Conservation (phyloP, 1,139 yeast species). For the Saccharomyces hybrid region DNA sequence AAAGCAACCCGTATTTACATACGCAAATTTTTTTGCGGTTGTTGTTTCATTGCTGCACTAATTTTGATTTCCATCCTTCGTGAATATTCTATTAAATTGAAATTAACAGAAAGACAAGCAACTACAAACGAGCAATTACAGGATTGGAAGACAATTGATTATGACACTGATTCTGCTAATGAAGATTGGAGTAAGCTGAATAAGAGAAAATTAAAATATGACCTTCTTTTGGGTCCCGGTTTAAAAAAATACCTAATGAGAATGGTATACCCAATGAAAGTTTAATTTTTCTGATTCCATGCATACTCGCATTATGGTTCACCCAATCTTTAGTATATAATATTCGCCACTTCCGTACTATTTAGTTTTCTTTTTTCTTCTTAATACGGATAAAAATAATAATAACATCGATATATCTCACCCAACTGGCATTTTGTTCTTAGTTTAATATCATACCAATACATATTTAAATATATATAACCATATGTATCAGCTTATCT, state of each 20-base stretch:
- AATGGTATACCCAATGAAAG: slow-evolving; percentile 37
- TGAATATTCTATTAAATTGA: slow-evolving; percentile 36
- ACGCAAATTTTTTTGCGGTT: slow-evolving; percentile 58
- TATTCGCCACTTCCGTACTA: not conserved
- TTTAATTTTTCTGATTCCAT: slow-evolving; percentile 20
- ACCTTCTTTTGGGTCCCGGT: slow-evolving; percentile 23
- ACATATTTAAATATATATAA: not conserved
- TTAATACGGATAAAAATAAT: not conserved
- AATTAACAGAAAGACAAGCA: slow-evolving; percentile 15
- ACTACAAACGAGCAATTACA: slow-evolving; percentile 10
- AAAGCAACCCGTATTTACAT: slow-evolving; percentile 44
- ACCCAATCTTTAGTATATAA: not conserved
- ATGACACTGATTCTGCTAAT: slow-evolving; percentile 7
- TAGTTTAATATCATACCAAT: not conserved
- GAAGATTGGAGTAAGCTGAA: slow-evolving; percentile 13
- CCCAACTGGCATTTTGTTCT: not conserved
- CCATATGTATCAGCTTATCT: not conserved
- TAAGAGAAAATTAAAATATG: slow-evolving; percentile 24
- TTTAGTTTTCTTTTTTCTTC: not conserved
- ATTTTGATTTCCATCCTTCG: slow-evolving; percentile 34
- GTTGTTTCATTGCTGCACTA: slow-evolving; percentile 37
- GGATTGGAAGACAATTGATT: slow-evolving; percentile 10
- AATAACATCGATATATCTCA: not conserved
- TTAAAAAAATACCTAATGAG: slow-evolving; percentile 29
- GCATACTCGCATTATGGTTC: not conserved